These are phyloP conservation scores for Trichophyton simii DNA, from an alignment of 2,329 filamentous ascomycete species.

Conservation along the genomic window DNA sequence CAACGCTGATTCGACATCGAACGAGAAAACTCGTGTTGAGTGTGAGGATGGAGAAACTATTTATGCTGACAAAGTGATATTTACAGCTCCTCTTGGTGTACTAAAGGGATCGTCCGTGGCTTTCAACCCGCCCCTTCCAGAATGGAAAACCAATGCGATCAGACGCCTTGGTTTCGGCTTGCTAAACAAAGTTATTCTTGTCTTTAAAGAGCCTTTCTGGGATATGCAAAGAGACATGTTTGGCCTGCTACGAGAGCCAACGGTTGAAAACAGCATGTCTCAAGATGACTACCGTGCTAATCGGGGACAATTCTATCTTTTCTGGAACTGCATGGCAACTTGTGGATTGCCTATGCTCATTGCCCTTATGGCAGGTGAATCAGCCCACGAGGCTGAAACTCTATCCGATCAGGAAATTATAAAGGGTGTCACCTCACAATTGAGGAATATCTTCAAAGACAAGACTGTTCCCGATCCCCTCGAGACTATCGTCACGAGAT, in stretches of 20 bases:
- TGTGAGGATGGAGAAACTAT: constrained; percentile 66
- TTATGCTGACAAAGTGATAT: constrained; percentile 80
- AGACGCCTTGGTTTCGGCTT: constrained; percentile 79
- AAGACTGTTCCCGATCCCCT: constrained; percentile 58
- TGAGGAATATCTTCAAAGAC: constrained; percentile 60
- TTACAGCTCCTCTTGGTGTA: constrained; percentile 81
- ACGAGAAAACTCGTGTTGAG: constrained; percentile 48
- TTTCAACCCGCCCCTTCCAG: constrained; percentile 84
- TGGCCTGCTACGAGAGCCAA: constrained; percentile 68
- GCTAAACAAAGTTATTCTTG: constrained; percentile 86
- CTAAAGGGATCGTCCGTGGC: constrained; percentile 67
- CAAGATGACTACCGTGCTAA: constrained; percentile 67
- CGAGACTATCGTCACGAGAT: constrained; percentile 82
- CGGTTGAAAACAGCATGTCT: constrained; percentile 54
- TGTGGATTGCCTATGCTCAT: constrained; percentile 78
- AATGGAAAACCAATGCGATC: constrained; percentile 73
- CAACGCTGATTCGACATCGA: constrained; percentile 28
- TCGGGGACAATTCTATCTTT: constrained; percentile 89
- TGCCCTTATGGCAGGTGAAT: constrained; percentile 89
- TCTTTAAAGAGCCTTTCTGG: constrained; percentile 87
- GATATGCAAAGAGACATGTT: constrained; percentile 84
- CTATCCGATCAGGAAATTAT: constrained; percentile 64
- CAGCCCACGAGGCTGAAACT: constrained; percentile 75
- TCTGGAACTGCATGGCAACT: constrained; percentile 90
- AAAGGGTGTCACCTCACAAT: constrained; percentile 63